A percentile compares a stretch with the other conserved stretches of the same genome.
phyloP scores from a whole-genome alignment of 106 monocot species.

The Acanthochlamys bracteata region DNA sequence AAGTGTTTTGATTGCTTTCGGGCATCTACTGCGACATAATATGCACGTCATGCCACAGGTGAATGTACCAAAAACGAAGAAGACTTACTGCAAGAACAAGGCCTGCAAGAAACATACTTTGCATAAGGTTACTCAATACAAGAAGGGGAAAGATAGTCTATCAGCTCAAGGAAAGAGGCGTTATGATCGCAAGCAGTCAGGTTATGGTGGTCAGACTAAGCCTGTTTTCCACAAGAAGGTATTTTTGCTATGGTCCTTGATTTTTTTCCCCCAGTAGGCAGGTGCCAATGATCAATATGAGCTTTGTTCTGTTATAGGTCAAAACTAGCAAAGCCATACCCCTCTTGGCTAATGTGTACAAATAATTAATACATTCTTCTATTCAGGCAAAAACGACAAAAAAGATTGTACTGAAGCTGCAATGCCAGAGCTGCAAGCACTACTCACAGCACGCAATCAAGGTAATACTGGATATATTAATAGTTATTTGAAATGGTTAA shows the following conservation, averaged over 20 bases:
- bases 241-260: no score
- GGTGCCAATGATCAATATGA: no score
- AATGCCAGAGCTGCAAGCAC: conserved; percentile 90
- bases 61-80: conserved; percentile 82
- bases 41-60: no score
- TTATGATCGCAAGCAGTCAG: conserved; percentile 77
- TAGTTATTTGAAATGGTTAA: no score
- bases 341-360: no score
- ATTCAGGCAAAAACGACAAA: conserved; percentile 85
- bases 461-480: conserved; percentile 20
- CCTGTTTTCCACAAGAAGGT: conserved; percentile 94
- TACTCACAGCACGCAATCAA: conserved; percentile 72
- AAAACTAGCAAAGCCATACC: no score
- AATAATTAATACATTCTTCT: no score
- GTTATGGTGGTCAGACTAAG: conserved; percentile 86
- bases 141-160: conserved; percentile 72
- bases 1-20: no score
- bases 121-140: conserved; percentile 88
- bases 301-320: no score
- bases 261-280: no score
- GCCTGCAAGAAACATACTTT: conserved; percentile 52
- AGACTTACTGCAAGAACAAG: conserved; percentile 45
- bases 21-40: no score
- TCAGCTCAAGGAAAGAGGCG: conserved; percentile 71
- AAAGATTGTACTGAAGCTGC: conserved; percentile 80